Conservation (phyloP, 495 filamentous ascomycete species). For the Penicillium crystallinum region DNA sequence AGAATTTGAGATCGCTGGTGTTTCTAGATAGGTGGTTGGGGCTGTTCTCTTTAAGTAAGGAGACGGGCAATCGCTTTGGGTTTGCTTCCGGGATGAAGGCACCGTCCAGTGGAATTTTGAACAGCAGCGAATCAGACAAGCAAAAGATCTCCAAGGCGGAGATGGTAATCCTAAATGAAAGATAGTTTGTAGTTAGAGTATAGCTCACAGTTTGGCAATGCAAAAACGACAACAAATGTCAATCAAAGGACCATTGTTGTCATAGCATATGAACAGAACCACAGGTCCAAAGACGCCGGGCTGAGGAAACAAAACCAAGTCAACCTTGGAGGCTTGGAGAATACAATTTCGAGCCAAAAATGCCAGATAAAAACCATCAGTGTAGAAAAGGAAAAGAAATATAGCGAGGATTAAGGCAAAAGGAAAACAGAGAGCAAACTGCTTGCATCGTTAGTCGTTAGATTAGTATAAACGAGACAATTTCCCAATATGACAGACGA, state of each 20-base stretch:
- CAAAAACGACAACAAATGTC: neutral
- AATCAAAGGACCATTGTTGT: neutral
- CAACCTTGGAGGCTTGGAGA: neutral
- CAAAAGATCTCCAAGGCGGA: neutral
- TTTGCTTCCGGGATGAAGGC: neutral
- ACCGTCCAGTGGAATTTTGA: neutral
- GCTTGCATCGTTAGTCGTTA: neutral
- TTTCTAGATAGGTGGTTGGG: neutral
- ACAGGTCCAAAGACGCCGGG: neutral
- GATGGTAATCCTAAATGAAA: neutral
- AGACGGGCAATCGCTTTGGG: neutral
- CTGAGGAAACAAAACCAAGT: neutral
- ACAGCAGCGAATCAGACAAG: neutral
- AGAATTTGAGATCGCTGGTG: neutral
- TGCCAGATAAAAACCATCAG: neutral
- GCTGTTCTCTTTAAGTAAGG: neutral
- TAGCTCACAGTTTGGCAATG: neutral
- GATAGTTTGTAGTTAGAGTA: neutral
- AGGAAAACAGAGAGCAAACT: neutral
- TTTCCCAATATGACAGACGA: no score
- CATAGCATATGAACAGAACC: neutral
- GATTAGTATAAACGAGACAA: neutral
- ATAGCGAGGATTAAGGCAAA: neutral
- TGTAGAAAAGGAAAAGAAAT: neutral
- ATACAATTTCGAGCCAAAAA: neutral